Evolutionary conservation across 164 flowering plant genomes (phyloP).

Genomic region (Vitis labrusca): DNA sequence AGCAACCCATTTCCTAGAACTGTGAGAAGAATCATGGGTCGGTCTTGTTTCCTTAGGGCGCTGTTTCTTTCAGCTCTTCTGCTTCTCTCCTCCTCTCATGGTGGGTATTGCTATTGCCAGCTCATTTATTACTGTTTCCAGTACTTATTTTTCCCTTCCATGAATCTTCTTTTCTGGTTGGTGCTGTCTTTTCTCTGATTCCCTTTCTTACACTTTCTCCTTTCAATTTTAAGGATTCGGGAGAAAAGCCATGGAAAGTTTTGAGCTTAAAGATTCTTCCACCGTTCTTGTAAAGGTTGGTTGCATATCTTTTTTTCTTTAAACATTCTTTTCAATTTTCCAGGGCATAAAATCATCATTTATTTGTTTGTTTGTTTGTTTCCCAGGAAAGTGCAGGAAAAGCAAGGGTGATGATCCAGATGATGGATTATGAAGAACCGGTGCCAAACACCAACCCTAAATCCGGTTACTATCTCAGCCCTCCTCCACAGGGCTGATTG

Average conservation of each 20-base stretch:
- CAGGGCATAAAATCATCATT: neutral
- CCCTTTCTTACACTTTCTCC: neutral
- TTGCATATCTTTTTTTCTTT: neutral
- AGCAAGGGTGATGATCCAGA: slow-evolving; percentile 26
- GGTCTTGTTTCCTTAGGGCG: slow-evolving; percentile 18
- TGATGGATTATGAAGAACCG: slow-evolving; percentile 35
- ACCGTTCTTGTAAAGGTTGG: slow-evolving; percentile 14
- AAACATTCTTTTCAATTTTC: too few relatives aligned
- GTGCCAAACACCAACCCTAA: slow-evolving; percentile 35
- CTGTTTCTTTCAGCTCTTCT: slow-evolving; percentile 28
- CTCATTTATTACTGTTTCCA: neutral
- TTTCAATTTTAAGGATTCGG: slow-evolving; percentile 18
- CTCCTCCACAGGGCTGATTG: slow-evolving; percentile 25
- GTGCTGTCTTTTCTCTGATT: neutral
- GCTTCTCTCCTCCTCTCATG: slow-evolving; percentile 27
- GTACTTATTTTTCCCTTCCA: neutral
- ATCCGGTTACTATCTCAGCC: slow-evolving; percentile 21
- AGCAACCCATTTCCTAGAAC: slow-evolving; percentile 19
- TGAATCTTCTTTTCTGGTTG: neutral
- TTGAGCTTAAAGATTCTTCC: slow-evolving; percentile 11
- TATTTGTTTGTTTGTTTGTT: slow-evolving; percentile 8
- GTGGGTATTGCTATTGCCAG: slow-evolving; percentile 9
- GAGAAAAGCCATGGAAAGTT: slow-evolving; percentile 18
- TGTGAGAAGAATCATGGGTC: slow-evolving; percentile 28
- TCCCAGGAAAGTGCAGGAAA: slow-evolving; percentile 17